Evolutionary conservation across 2,329 filamentous ascomycete genomes (phyloP).

Genomic region (Sarocladium brachiariae): DNA sequence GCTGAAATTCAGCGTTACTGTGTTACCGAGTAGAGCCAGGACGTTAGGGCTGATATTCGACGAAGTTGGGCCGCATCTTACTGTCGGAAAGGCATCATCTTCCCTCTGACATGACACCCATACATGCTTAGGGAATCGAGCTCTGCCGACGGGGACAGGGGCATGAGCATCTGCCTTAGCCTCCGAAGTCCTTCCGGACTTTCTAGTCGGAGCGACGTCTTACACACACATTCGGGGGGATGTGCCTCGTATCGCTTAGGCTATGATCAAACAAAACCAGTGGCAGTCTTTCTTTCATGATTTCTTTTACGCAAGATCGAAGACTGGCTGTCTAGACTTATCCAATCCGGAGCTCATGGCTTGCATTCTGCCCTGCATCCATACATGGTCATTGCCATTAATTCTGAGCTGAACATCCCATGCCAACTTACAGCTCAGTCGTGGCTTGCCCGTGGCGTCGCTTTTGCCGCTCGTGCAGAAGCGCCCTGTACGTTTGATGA

Average conservation of each 20-base stretch:
- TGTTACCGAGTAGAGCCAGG: slow-evolving; percentile 1
- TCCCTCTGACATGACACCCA: neutral
- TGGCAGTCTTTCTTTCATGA: neutral
- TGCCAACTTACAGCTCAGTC: neutral
- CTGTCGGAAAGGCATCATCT: neutral
- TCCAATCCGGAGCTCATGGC: slow-evolving; percentile 5
- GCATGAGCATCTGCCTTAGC: neutral
- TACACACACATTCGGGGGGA: neutral
- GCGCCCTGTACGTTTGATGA: neutral
- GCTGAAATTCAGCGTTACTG: neutral
- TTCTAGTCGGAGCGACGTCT: neutral
- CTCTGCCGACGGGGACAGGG: neutral
- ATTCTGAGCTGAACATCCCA: neutral
- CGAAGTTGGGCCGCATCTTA: neutral
- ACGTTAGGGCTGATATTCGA: neutral
- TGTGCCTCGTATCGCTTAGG: slow-evolving; percentile 7
- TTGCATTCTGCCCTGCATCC: neutral
- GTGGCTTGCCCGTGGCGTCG: slow-evolving; percentile 5
- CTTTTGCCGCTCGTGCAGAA: neutral
- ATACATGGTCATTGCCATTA: neutral
- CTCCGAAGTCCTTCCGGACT: neutral
- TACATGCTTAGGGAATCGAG: neutral
- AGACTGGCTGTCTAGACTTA: neutral
- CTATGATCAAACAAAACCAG: neutral
- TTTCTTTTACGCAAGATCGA: neutral